Conservation (phyloP, 257 asterid genomes). For the Petunia secreta region DNA sequence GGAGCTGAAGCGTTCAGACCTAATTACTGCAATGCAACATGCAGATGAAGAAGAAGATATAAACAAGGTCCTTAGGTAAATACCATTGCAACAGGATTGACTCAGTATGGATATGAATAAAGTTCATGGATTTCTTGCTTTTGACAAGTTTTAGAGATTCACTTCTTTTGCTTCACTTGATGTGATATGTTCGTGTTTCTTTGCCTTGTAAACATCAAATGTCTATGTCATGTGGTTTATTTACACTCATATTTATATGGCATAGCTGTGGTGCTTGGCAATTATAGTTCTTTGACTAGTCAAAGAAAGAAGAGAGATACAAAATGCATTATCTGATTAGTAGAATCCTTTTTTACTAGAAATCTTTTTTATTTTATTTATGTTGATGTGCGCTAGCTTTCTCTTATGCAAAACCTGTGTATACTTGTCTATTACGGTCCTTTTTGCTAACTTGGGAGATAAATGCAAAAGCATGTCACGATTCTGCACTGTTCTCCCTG, state of each 20-base stretch:
- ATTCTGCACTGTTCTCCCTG: not conserved
- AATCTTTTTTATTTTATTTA: too few species aligned
- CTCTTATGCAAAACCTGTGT: too few species aligned
- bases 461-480: too few species aligned
- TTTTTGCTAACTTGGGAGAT: too few species aligned
- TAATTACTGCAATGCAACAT: slow-evolving; percentile 95
- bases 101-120: not conserved
- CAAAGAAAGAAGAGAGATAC: slow-evolving; percentile 18
- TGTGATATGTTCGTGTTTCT: not conserved
- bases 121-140: not conserved
- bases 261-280: not conserved
- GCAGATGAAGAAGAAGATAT: slow-evolving; percentile 99
- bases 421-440: too few species aligned
- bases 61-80: slow-evolving; percentile 93
- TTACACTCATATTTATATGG: slow-evolving; percentile 9
- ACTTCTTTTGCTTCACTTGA: not conserved
- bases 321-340: slow-evolving; percentile 19
- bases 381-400: too few species aligned
- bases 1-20: slow-evolving; percentile 92
- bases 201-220: not conserved
- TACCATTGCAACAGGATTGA: not conserved
- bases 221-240: not conserved
- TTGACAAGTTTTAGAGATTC: not conserved
- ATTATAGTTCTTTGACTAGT: not conserved
- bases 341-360: not conserved